phyloP scores from a whole-genome alignment of 208 protist genomes.

The Strigomonas culicis region DNA sequence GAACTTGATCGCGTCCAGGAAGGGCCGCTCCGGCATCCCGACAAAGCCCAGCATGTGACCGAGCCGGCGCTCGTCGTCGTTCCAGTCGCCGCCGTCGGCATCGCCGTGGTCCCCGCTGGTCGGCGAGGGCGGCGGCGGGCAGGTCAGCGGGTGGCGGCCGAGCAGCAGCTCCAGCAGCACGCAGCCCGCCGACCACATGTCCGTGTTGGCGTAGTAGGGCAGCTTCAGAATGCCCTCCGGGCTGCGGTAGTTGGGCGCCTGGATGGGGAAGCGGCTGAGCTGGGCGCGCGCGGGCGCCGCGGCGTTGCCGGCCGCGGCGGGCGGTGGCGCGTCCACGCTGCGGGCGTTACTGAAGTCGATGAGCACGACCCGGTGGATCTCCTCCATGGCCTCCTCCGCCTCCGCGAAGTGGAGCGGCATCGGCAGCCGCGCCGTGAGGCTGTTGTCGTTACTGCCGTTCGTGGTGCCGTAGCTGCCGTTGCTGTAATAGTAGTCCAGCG shows the following conservation, averaged over 20 bases:
- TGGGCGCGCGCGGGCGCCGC: no score
- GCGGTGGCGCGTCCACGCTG: slow-evolving; percentile 18
- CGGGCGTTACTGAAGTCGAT: slow-evolving; percentile 97
- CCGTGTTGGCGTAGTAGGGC: slow-evolving; percentile 45
- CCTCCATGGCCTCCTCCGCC: no score
- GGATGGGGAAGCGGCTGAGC: slow-evolving; percentile 97
- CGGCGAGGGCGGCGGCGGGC: background rate
- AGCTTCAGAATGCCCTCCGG: slow-evolving; percentile 90
- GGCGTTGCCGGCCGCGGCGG: slow-evolving; percentile 74
- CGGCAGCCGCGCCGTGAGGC: no score
- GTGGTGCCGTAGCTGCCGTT: background rate
- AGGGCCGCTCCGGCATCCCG: no score
- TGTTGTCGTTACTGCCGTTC: background rate
- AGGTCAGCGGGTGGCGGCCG: background rate
- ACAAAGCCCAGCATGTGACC: background rate
- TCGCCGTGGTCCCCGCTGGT: background rate
- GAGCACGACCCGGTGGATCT: slow-evolving; percentile 75
- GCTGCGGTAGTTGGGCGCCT: slow-evolving; percentile 95
- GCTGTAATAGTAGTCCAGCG: background rate
- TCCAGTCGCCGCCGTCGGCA: background rate
- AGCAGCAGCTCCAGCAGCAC: slow-evolving; percentile 3
- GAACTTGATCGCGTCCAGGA: background rate
- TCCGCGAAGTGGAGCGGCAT: no score
- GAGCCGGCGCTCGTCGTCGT: background rate
- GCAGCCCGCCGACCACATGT: background rate